Conservation (phyloP, 2,329 filamentous ascomycete genomes). For the Lojkania enalia region DNA sequence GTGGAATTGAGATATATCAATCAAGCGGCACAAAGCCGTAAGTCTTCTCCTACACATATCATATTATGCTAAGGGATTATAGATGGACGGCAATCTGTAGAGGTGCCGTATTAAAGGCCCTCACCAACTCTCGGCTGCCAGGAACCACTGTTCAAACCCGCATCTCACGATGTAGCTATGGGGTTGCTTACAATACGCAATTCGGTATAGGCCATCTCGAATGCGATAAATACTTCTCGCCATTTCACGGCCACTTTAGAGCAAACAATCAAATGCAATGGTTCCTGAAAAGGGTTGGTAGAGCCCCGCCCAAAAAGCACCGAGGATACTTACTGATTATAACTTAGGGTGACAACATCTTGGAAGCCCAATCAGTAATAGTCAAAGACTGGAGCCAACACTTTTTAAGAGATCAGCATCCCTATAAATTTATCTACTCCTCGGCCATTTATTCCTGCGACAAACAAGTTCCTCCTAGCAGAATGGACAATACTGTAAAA, state of each 20-base stretch:
- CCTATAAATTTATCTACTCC: too few species aligned
- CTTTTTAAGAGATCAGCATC: too few species aligned
- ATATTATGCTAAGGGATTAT: not conserved
- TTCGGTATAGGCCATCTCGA: not conserved
- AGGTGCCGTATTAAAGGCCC: not conserved
- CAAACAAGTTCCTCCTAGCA: too few species aligned
- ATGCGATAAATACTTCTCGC: not conserved
- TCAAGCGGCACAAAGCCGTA: not conserved
- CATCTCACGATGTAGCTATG: not conserved
- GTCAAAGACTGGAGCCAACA: too few species aligned
- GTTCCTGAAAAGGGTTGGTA: not conserved
- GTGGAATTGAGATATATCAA: not conserved
- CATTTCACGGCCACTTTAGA: not conserved
- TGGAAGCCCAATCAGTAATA: too few species aligned
- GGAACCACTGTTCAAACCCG: not conserved
- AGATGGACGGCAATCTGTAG: not conserved
- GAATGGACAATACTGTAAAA: too few species aligned
- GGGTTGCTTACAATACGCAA: not conserved
- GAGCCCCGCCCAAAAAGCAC: too few species aligned
- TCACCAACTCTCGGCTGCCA: not conserved
- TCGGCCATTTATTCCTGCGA: too few species aligned
- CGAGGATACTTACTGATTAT: too few species aligned
- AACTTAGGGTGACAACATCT: too few species aligned
- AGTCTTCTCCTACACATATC: not conserved
- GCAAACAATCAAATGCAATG: conserved; percentile 1